phyloP scores from a whole-genome alignment of 1,284 basidiomycete genomes.

The Grifola frondosa region DNA sequence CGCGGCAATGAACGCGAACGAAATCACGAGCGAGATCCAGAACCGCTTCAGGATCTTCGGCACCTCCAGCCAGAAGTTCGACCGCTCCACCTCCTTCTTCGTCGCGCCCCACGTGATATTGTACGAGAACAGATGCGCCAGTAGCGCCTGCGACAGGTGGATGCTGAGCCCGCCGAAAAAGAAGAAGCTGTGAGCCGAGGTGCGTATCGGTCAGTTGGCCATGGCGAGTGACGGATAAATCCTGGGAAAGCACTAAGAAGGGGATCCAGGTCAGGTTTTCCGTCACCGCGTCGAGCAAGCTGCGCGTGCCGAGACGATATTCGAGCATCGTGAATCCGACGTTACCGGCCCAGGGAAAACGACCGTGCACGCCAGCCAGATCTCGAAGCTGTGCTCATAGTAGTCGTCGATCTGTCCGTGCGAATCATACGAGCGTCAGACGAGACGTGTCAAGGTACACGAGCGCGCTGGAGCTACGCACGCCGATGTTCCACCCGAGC shows the following conservation, averaged over 20 bases:
- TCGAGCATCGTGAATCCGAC: conserved; percentile 70
- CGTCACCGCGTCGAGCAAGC: conserved; percentile 49
- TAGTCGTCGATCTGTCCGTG: conserved; percentile 49
- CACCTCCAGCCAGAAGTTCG: conserved; percentile 87
- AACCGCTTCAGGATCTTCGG: conserved; percentile 79
- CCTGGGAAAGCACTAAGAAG: conserved; percentile 56
- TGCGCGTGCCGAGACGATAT: conserved; percentile 70
- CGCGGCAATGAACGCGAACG: conserved; percentile 42
- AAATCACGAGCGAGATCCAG: conserved; percentile 62
- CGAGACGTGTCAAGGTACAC: neutral
- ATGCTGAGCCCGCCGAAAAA: conserved; percentile 82
- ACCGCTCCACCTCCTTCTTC: conserved; percentile 78
- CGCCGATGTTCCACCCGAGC: conserved; percentile 57
- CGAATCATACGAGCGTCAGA: neutral
- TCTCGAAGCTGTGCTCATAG: conserved; percentile 72
- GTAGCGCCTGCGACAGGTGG: conserved; percentile 70
- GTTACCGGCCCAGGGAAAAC: conserved; percentile 78
- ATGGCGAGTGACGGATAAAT: too few relatives aligned
- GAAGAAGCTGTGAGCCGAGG: conserved; percentile 58
- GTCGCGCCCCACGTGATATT: conserved; percentile 83
- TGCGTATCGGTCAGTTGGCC: neutral
- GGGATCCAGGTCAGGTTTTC: conserved; percentile 79
- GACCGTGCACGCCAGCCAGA: conserved; percentile 74
- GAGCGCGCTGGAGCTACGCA: conserved; percentile 23
- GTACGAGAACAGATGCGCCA: conserved; percentile 82